phyloP scores from a whole-genome alignment of 306 rosid species.

The Coriaria nepalensis region DNA sequence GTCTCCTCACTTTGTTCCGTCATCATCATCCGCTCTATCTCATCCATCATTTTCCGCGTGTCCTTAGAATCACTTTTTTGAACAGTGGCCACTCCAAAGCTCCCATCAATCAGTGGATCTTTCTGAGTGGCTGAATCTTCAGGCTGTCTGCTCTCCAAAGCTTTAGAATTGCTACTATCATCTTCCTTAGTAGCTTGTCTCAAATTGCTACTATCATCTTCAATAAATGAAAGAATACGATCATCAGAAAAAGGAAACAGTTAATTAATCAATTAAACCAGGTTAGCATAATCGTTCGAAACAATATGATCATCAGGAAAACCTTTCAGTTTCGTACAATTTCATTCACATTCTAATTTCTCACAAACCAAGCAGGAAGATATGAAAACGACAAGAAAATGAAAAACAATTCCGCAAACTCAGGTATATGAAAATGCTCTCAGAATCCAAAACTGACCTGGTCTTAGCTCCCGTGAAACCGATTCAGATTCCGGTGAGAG shows the following conservation, averaged over 20 bases:
- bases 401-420: too few relatives aligned
- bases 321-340: not conserved
- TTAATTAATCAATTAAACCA: not conserved
- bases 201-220: conserved; percentile 24
- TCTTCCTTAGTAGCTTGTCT: conserved; percentile 19
- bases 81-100: conserved; percentile 13
- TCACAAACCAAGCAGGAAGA: too few relatives aligned
- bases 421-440: not conserved
- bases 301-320: not conserved
- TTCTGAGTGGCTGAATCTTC: conserved; percentile 2
- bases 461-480: conserved; percentile 15
- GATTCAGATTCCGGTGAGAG: conserved; percentile 7
- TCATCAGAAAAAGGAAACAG: conserved; percentile 2
- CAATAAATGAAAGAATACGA: conserved; percentile 3
- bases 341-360: not conserved
- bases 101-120: conserved; percentile 15
- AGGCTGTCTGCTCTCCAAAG: conserved; percentile 10
- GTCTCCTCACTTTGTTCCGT: conserved; percentile 15
- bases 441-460: conserved; percentile 15
- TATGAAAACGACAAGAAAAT: too few relatives aligned
- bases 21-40: conserved; percentile 15
- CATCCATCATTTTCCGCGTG: conserved; percentile 11
- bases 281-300: not conserved
- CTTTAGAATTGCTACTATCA: conserved; percentile 7
- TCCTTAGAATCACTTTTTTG: conserved; percentile 6